A percentile compares a stretch with the other conserved stretches of the same genome.
phyloP scores from a whole-genome alignment of 2,329 filamentous ascomycete genomes.

The Alternaria sp. region DNA sequence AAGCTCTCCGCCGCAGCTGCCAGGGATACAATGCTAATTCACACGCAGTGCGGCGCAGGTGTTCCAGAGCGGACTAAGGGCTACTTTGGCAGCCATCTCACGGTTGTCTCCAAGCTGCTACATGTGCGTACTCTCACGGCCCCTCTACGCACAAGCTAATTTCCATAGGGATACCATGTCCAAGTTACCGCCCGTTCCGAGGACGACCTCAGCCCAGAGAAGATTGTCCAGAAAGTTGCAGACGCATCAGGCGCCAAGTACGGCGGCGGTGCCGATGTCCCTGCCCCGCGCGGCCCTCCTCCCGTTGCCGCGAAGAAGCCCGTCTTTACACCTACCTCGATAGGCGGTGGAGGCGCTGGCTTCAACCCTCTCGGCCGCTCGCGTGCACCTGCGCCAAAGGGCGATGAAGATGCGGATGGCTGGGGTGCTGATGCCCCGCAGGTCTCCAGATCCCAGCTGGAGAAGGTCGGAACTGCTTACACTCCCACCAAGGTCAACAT shows the following conservation, averaged over 20 bases:
- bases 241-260: conserved; percentile 97
- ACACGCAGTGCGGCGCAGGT: conserved; percentile 80
- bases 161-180: conserved; percentile 81
- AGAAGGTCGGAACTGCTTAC: conserved; percentile 93
- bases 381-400: conserved; percentile 59
- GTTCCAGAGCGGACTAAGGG: conserved; percentile 98
- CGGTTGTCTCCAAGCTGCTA: conserved; percentile 86
- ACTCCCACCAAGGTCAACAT: conserved; percentile 96
- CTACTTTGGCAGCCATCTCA: conserved; percentile 94
- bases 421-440: conserved; percentile 96
- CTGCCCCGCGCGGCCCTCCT: conserved; percentile 62
- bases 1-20: conserved; percentile 22
- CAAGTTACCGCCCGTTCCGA: conserved; percentile 96
- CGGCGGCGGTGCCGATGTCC: conserved; percentile 67
- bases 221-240: conserved; percentile 89
- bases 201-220: conserved; percentile 82
- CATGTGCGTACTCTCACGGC: conserved; percentile 63
- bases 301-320: conserved; percentile 86
- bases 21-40: conserved; percentile 12
- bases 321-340: conserved; percentile 81
- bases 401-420: conserved; percentile 78
- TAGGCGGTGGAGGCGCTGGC: conserved; percentile 58
- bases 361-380: conserved; percentile 75
- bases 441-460: conserved; percentile 81
- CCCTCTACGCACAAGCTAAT: conserved; percentile 32